phyloP scores from a whole-genome alignment of 495 filamentous ascomycete genomes.

The Daldinia caldariorum region DNA sequence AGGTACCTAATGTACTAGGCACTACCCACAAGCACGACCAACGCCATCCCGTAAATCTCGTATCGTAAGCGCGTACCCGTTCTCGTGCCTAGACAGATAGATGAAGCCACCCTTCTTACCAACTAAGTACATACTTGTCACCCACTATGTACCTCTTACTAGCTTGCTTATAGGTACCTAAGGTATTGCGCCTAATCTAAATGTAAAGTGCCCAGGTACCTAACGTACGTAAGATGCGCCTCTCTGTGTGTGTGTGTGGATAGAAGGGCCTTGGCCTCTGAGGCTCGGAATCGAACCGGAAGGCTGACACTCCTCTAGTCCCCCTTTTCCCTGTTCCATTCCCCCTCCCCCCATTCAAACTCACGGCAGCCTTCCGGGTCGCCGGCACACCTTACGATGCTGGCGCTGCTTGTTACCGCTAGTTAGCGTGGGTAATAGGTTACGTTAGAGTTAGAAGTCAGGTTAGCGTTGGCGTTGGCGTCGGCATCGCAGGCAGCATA shows the following conservation, averaged over 20 bases:
- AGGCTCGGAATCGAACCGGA: slow-evolving; percentile 24
- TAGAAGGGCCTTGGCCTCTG: slow-evolving; percentile 20
- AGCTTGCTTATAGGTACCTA: no score
- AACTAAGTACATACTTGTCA: no score
- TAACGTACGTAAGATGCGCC: no score
- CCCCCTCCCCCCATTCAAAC: neutral
- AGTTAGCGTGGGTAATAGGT: neutral
- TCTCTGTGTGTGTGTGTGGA: neutral
- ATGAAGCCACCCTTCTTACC: neutral
- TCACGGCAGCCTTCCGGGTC: slow-evolving; percentile 4
- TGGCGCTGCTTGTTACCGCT: slow-evolving; percentile 23
- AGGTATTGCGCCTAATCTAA: neutral
- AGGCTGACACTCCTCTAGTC: slow-evolving; percentile 2
- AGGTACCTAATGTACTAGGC: neutral
- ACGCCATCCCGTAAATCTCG: slow-evolving; percentile 9
- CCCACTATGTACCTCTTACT: no score
- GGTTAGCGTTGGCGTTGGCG: neutral
- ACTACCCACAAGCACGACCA: no score
- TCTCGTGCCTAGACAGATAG: slow-evolving; percentile 13
- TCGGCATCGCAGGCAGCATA: neutral
- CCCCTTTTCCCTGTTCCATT: no score
- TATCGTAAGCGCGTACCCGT: slow-evolving; percentile 10
- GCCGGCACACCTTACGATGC: slow-evolving; percentile 16
- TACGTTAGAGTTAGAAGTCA: no score
- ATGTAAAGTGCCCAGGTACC: neutral